A percentile compares a stretch with the other conserved stretches of the same genome.
Evolutionary conservation across 2,329 filamentous ascomycete genomes (phyloP).

Genomic region (Colletotrichum brevisporum): DNA sequence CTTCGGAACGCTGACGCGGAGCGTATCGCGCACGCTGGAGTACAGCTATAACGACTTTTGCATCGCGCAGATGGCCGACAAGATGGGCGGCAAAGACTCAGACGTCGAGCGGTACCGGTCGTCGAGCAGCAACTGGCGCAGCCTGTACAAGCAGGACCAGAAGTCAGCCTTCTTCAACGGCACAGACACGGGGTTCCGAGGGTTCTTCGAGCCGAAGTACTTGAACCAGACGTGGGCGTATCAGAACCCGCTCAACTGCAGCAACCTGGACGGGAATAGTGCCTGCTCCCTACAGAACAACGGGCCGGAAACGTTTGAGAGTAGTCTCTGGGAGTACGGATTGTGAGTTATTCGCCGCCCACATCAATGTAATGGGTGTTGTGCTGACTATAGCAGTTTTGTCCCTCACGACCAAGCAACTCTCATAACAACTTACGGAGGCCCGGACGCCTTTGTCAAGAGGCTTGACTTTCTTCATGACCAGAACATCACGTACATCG

Average conservation of each 20-base stretch:
- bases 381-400: conserved; percentile 50
- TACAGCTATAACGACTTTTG: conserved; percentile 85
- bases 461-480: conserved; percentile 77
- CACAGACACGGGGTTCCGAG: conserved; percentile 74
- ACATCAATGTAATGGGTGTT: background rate
- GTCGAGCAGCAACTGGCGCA: conserved; percentile 76
- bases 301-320: conserved; percentile 80
- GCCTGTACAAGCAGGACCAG: conserved; percentile 74
- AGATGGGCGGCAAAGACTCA: conserved; percentile 65
- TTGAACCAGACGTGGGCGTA: conserved; percentile 77
- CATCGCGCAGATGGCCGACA: conserved; percentile 73
- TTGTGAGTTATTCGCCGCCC: conserved; percentile 63
- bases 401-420: conserved; percentile 67
- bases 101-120: conserved; percentile 73
- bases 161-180: conserved; percentile 67
- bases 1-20: conserved; percentile 78
- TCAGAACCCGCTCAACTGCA: conserved; percentile 78
- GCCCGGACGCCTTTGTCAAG: conserved; percentile 67
- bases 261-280: conserved; percentile 65
- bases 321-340: conserved; percentile 79
- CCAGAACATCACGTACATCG: conserved; percentile 74
- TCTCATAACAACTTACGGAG: conserved; percentile 73
- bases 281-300: conserved; percentile 73
- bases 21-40: conserved; percentile 80
- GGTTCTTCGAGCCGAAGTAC: conserved; percentile 79